These are phyloP conservation scores for Magnaporthiopsis rhizophila DNA, from an alignment of 2,329 filamentous ascomycete genomes.

Conservation along the genomic window DNA sequence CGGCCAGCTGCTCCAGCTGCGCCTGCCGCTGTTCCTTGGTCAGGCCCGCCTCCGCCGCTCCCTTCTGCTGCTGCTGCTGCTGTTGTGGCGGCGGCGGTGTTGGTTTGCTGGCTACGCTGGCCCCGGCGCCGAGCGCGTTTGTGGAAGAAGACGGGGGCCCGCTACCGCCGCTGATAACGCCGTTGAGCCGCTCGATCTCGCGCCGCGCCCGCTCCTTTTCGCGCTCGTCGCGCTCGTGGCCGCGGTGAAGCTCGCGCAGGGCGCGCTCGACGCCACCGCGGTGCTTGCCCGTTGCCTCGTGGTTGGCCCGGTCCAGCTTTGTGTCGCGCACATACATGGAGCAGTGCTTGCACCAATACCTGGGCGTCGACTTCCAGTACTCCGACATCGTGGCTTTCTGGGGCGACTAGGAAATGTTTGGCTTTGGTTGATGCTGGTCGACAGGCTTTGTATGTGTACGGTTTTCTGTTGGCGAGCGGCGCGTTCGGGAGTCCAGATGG, in stretches of 20 bases:
- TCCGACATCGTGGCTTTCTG: constrained; percentile 62
- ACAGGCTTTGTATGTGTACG: too few relatives aligned
- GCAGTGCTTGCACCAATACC: constrained; percentile 99
- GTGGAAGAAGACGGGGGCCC: constrained; percentile 17
- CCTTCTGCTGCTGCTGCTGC: constrained; percentile 9
- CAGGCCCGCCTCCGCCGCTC: constrained; percentile 29
- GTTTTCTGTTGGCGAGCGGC: too few relatives aligned
- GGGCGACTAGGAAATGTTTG: not conserved
- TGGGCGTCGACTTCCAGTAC: constrained; percentile 97
- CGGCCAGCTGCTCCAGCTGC: constrained; percentile 81
- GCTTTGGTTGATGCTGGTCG: not conserved
- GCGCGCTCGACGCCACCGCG: constrained; percentile 83
- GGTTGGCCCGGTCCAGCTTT: constrained; percentile 78
- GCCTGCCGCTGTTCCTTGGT: constrained; percentile 64
- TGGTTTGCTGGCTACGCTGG: constrained; percentile 7
- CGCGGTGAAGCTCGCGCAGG: constrained; percentile 78
- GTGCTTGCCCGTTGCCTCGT: constrained; percentile 80
- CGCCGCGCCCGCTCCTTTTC: constrained; percentile 76
- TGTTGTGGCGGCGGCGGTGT: not conserved
- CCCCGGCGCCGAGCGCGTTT: constrained; percentile 3
- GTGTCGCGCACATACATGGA: constrained; percentile 85
- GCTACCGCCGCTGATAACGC: constrained; percentile 30
- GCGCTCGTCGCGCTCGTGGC: constrained; percentile 70
- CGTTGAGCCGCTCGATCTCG: constrained; percentile 81
- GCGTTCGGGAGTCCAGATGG: too few relatives aligned